These are phyloP conservation scores for Pseudogymnoascus verrucosus DNA, from an alignment of 2,329 filamentous ascomycete species.

Conservation along the genomic window DNA sequence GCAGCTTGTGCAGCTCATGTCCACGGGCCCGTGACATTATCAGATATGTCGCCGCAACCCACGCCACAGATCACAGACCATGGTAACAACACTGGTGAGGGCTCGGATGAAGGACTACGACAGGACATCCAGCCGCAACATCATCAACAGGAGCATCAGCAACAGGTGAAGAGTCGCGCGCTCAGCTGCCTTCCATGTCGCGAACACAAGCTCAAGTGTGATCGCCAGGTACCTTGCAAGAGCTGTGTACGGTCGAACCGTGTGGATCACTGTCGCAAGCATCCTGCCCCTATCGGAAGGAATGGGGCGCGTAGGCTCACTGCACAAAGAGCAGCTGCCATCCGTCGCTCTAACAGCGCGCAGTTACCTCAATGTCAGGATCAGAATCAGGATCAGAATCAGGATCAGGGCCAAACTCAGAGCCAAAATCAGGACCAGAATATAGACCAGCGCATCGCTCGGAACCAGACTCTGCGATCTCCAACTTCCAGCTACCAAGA, in stretches of 20 bases:
- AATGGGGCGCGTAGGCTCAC: background rate
- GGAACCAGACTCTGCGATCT: background rate
- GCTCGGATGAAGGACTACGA: background rate
- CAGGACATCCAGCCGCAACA: background rate
- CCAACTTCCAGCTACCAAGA: background rate
- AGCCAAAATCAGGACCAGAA: background rate
- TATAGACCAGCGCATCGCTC: background rate
- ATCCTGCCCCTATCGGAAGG: conserved; percentile 21
- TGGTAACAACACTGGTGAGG: background rate
- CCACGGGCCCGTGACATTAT: background rate
- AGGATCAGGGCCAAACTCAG: conserved; percentile 9
- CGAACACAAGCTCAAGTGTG: conserved; percentile 28
- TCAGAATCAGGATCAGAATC: conserved; percentile 16
- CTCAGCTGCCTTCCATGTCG: conserved; percentile 29
- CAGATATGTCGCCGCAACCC: background rate
- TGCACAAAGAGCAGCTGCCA: background rate
- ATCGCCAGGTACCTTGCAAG: conserved; percentile 27
- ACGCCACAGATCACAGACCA: background rate
- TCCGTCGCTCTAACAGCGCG: conserved; percentile 13
- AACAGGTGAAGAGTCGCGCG: background rate
- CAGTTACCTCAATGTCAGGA: conserved; percentile 16
- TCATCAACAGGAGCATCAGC: background rate
- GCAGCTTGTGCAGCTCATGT: background rate
- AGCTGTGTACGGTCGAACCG: conserved; percentile 26
- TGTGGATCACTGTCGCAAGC: conserved; percentile 25